Base-by-base conservation (phyloP, 2,329 filamentous ascomycete genomes). In the Xylaria sp. region DNA sequence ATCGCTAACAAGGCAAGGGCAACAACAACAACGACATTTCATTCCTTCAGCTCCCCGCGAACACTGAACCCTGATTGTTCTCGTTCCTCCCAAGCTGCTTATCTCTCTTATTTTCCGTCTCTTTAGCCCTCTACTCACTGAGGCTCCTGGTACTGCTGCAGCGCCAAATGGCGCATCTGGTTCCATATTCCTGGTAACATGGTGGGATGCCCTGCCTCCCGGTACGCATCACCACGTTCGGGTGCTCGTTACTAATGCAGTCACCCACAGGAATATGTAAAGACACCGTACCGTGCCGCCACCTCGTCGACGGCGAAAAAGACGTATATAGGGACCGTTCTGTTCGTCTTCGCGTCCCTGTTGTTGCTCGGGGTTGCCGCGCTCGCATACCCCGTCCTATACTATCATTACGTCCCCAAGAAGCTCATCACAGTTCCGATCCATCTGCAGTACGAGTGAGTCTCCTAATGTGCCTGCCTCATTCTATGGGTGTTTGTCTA, bases 371-470 rank as follows among this genome's bases (percentile, higher is more conserved):
- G 76, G 15, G 68, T 84, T 9, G 82, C 84, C 4, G 76, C 78
- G 0, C 62, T 85, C 23, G 80, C 78, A 13, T 85, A 85, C 29
- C 72, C 80, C 2, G 67, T 84, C 2, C 85, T 87, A 67, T 87
- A 86, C 70, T 79, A 81, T 67, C 81, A 80, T 65, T 86, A 85
- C 65, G 76, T 87, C 1, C 85, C 85, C 0, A 80, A 85, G 64
- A 80, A 84, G 68, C 76, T 85, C 46, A 78, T 83, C 17, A 79
- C 79, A 0, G 72, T 80, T 40, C 84, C 85, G 15, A 72, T 87
- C 4, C 79, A 86, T 68, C 73, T 87, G 7, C 85, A 87, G 72
- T 87, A 87, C 74, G 83, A 84, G 84, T 86, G 72, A 63, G 78
- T 43, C 11, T 37, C 35, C 25, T 46, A 3, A 5, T 33, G 19